Base-by-base conservation (phyloP, 129 eudicot species). In the Centrapalus pauciflorus region DNA sequence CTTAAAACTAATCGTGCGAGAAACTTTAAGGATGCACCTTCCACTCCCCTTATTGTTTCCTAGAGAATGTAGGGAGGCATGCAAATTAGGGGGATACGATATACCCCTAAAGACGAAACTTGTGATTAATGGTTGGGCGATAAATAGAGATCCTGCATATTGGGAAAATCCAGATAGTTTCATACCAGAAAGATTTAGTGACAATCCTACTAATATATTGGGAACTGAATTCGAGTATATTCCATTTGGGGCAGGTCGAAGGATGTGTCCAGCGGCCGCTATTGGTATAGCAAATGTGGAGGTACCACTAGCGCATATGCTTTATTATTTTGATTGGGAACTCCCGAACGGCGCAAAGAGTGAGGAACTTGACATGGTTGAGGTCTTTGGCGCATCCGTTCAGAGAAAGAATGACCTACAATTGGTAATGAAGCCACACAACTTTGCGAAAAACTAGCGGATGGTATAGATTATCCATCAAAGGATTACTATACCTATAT, bases 21-120 rank as follows among this genome's bases (percentile, higher is more conserved):
- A 80, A 41, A 51, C 72, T 38, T 14, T 80, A 7, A 56, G 84
- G 40, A 29, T 43, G 12, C 78, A 70, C 14, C 78, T 70, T 11
- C 71, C 81, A 2, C 62, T 38, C 10, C 81, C 81, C 11, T 14
- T 70, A 3, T 43, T 80, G 23, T 11, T 71, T n/a, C 81, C 81
- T 4, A 64, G 66, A 54, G 60, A 76, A 66, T 33, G 69, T 48
- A 20, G 69, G 24, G 49, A 27, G 17, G 0, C 64, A 29, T 50
- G 72, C 17, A 52, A 70, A n/a, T 27, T 66, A 0, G 48, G 43
- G 3, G 81, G 85, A 6, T 80, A 80, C 23, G 35, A 19, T 0
- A 76, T 80, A 28, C 81, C 85, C 33, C 17, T 65, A 0, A 64
- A 64, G 33, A 61, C 77, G 10, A 33, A 66, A 10, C 38, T 73